A percentile compares a stretch with the other conserved stretches of the same genome.
Conservation (phyloP, 2,329 filamentous ascomycete species). For the Fusarium virguliforme region DNA sequence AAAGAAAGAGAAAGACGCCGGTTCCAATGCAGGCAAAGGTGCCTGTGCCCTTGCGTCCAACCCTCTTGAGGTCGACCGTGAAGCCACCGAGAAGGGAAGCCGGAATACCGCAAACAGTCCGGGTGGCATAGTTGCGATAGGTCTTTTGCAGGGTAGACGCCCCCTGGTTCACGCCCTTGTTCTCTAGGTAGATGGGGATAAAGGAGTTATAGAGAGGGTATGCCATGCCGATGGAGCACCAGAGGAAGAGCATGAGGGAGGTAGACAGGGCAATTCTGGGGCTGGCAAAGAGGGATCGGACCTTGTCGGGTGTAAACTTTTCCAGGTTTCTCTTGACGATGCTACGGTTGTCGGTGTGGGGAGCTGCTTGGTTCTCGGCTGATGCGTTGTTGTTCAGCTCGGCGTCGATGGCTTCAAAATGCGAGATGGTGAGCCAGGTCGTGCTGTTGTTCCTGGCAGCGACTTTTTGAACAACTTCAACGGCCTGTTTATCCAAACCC, state of each 20-base stretch:
- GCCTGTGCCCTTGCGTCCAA: constrained; percentile 44
- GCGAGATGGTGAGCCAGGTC: constrained; percentile 27
- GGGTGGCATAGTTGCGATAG: constrained; percentile 46
- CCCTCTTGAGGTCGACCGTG: constrained; percentile 38
- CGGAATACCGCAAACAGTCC: constrained; percentile 44
- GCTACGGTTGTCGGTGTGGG: constrained; percentile 5
- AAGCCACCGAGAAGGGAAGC: constrained; percentile 43
- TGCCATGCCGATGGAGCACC: constrained; percentile 73
- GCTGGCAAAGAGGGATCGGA: constrained; percentile 70
- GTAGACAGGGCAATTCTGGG: constrained; percentile 69
- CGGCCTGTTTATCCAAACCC: constrained; percentile 29
- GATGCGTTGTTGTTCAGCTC: neutral
- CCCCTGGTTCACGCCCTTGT: constrained; percentile 41
- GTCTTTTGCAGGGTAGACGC: neutral
- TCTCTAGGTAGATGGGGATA: constrained; percentile 52
- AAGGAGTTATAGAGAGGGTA: constrained; percentile 72
- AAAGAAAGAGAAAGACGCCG: constrained; percentile 5
- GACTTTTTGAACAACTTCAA: constrained; percentile 30
- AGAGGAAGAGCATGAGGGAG: constrained; percentile 67
- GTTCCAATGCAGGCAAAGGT: constrained; percentile 36
- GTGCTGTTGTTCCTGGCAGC: constrained; percentile 26
- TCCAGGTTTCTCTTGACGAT: constrained; percentile 55
- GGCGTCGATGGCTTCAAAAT: constrained; percentile 22
- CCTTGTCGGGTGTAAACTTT: constrained; percentile 66
- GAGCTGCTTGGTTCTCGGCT: neutral